phyloP scores from a whole-genome alignment of 257 asterid genomes.

The Osmanthus fragrans region DNA sequence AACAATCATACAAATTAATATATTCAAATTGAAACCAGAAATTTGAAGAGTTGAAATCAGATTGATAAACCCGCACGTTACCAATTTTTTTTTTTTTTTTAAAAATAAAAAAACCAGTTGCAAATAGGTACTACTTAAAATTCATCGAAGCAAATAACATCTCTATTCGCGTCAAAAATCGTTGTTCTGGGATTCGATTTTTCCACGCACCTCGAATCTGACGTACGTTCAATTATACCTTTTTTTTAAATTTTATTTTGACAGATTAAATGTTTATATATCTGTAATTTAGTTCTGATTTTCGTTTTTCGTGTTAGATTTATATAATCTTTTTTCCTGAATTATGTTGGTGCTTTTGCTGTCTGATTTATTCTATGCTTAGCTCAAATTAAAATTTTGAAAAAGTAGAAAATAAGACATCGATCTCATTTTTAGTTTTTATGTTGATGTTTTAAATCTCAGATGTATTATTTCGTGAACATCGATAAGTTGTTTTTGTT shows the following conservation, averaged over 20 bases:
- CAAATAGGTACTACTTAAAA: no score
- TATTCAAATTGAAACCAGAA: slow-evolving; percentile 49
- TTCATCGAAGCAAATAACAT: no score
- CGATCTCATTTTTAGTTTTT: background rate
- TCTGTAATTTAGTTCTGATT: background rate
- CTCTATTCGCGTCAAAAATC: no score
- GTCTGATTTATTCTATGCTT: no score
- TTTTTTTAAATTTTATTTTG: background rate
- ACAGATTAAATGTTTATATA: background rate
- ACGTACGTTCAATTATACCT: background rate
- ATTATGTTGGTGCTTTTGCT: no score
- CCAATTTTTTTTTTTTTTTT: no score
- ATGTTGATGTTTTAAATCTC: background rate
- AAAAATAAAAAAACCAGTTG: no score
- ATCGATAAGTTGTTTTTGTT: background rate
- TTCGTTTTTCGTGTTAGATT: no score
- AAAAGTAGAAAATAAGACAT: no score
- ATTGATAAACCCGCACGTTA: background rate
- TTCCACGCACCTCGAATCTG: background rate
- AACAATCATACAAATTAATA: slow-evolving; percentile 34
- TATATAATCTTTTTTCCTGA: no score
- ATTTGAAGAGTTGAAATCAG: slow-evolving; percentile 27
- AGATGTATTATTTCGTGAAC: background rate
- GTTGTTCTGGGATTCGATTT: no score
- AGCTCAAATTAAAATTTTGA: no score